These are phyloP conservation scores for Pseudisothecium myosuroides DNA, from an alignment of 225 moss, liverwort and hornwort species.

Conservation along the genomic window DNA sequence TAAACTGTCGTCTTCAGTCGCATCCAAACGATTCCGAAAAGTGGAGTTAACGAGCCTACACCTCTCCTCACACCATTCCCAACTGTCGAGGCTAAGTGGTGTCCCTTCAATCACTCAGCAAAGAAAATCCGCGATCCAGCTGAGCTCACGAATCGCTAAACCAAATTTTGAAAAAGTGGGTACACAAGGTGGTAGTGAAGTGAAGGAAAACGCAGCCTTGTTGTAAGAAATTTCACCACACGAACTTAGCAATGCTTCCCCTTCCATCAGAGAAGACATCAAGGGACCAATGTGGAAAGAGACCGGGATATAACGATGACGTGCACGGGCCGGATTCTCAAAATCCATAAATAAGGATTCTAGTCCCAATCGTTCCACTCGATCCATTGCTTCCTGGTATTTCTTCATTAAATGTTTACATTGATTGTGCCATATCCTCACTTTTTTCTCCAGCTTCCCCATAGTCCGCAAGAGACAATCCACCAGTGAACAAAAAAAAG, in stretches of 20 bases:
- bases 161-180: not conserved
- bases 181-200: not conserved
- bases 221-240: not conserved
- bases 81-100: not conserved
- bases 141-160: not conserved
- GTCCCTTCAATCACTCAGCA: not conserved
- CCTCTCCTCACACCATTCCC: not conserved
- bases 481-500: accelerated
- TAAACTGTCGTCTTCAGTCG: not conserved
- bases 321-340: not conserved
- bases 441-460: not conserved
- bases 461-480: no score
- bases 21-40: not conserved
- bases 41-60: not conserved
- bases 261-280: not conserved
- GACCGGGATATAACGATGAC: not conserved
- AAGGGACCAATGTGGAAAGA: no score
- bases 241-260: not conserved
- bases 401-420: not conserved
- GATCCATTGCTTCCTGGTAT: not conserved
- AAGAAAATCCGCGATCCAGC: not conserved
- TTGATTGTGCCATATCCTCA: not conserved
- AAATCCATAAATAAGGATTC: no score
- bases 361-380: not conserved
- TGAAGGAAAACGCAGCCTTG: not conserved